Evolutionary conservation across 2,329 filamentous ascomycete genomes (phyloP).

Genomic region (Fusarium citri): DNA sequence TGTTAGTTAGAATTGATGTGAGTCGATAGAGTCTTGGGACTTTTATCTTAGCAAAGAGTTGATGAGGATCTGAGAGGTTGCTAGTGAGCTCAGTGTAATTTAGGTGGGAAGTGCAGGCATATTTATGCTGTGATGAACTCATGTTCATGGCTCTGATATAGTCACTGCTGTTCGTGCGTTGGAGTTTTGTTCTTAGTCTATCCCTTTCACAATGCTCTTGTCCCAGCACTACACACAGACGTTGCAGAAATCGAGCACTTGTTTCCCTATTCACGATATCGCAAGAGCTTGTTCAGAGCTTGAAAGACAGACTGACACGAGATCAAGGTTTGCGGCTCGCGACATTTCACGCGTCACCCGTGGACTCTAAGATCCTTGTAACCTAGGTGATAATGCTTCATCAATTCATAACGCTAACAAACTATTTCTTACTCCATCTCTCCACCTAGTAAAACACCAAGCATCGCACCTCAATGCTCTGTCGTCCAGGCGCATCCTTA

Average conservation of each 20-base stretch:
- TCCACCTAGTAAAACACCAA: constrained; percentile 44
- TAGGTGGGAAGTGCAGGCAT: rapidly evolving
- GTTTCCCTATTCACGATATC: neutral
- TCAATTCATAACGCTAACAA: constrained; percentile 6
- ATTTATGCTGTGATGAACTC: neutral
- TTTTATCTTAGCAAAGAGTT: neutral
- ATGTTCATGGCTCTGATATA: too few relatives aligned
- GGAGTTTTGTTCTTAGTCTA: neutral
- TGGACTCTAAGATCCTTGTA: too few relatives aligned
- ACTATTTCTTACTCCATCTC: neutral
- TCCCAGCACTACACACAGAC: neutral
- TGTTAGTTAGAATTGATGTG: neutral
- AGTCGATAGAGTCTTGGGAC: neutral
- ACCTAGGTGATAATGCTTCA: neutral
- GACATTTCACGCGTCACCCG: too few relatives aligned
- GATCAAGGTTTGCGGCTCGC: too few relatives aligned
- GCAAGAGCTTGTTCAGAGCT: neutral
- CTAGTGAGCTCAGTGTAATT: neutral
- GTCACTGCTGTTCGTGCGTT: neutral
- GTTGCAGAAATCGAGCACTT: neutral
- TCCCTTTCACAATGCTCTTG: neutral
- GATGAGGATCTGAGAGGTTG: neutral
- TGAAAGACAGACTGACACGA: too few relatives aligned
- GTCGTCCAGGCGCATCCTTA: constrained; percentile 34
- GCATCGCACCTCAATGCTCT: constrained; percentile 45